Evolutionary conservation across 305 asterid genomes (phyloP), one percentile per base, ranked within the genome.

Genomic region (Fraxinus nigra): DNA sequence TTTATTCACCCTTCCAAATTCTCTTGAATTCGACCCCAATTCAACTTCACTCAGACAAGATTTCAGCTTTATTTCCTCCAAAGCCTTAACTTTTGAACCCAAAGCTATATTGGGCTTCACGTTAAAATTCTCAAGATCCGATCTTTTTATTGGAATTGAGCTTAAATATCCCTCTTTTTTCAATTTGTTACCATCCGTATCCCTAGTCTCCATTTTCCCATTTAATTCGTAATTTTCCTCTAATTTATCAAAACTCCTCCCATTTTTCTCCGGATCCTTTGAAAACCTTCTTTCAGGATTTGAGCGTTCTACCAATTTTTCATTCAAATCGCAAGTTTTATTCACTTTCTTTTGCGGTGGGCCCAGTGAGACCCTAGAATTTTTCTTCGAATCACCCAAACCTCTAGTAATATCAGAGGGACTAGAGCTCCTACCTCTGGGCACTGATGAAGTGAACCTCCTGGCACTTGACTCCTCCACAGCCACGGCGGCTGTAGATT

Each of bases 361-460:
- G 9, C 86, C 88, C 75, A 85, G 22, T 33, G 91, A 81, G 81
- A 70, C 90, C 90, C 92, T 89, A 69, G 92, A 63, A 63, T 37
- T 87, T 48, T 84, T 85, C 78, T 85, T 86, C 85, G 85, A 72
- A 89, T 87, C 97, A 32, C 92, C 87, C 24, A 90, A 87, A 77
- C 28, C 87, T 81, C 93, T 90, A 81, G 82, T 85, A 79, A 92
- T 88, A 11, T 91, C 94, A 84, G 90, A 90, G 16, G 99, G 98
- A 78, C 97, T 93, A 87, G 93, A 85, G 84, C 98, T 96, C 92
- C 99, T 94, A 90, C 97, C 99, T 94, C 98, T 91, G 26, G 91
- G 97, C 30, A 85, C 93, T 2, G 98, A 89, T 4, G 94, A 88
- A 72, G 90, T 82, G 26, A 95, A 91, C 88, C 87, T 28, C 84